Conservation (phyloP, 805 yeast genomes). For the Kuraishia floccosa region DNA sequence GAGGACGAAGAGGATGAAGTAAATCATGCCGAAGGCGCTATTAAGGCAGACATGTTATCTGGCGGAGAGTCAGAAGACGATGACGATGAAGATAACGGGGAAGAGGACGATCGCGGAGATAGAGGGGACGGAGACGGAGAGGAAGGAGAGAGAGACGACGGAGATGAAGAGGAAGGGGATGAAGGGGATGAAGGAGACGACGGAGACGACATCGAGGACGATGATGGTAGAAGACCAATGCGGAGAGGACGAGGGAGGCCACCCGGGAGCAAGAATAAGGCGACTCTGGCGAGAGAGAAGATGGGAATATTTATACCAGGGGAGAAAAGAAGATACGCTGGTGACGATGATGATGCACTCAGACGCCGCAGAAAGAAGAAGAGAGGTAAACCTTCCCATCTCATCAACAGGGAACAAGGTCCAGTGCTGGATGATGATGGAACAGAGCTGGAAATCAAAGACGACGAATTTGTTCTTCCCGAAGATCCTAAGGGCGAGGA, state of each 20-base stretch:
- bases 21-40: too few relatives aligned
- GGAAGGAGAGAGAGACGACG: constrained; percentile 6
- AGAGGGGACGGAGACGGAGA: constrained; percentile 1
- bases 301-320: constrained; percentile 6
- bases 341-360: constrained; percentile 11
- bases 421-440: constrained; percentile 56
- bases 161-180: constrained; percentile 11
- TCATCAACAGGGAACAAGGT: constrained; percentile 14
- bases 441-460: constrained; percentile 44
- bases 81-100: constrained; percentile 2
- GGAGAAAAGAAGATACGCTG: constrained; percentile 11
- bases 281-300: constrained; percentile 12
- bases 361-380: constrained; percentile 8
- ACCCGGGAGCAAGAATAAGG: constrained; percentile 14
- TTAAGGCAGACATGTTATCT: too few relatives aligned
- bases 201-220: constrained; percentile 8
- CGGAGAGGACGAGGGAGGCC: constrained; percentile 18
- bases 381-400: constrained; percentile 4
- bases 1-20: too few relatives aligned
- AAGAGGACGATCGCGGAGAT: constrained; percentile 1
- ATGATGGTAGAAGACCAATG: constrained; percentile 9
- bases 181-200: constrained; percentile 14
- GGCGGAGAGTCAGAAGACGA: too few relatives aligned
- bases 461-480: constrained; percentile 72
- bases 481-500: constrained; percentile 68